Evolutionary conservation across 208 protist genomes (phyloP).

Genomic region (Tritrichomonas foetus): DNA sequence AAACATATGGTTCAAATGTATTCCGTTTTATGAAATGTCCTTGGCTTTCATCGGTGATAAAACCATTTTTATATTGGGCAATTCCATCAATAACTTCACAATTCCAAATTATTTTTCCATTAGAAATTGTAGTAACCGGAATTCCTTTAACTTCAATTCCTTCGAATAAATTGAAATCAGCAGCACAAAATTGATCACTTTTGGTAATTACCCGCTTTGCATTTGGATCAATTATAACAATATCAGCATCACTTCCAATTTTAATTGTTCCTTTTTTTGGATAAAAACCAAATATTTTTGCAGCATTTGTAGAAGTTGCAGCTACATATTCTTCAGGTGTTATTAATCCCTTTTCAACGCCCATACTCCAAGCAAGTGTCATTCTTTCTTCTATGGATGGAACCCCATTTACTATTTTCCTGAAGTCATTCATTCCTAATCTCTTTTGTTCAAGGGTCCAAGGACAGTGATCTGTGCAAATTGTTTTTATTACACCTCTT

Average conservation of each 20-base stretch:
- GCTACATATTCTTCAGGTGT: not conserved
- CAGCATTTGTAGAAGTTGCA: conserved; percentile 1
- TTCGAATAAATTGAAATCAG: not conserved
- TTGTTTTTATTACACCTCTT: not conserved
- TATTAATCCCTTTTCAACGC: not conserved
- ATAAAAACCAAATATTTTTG: not conserved
- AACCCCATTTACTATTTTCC: not conserved
- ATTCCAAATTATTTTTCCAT: not conserved
- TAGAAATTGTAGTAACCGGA: not conserved
- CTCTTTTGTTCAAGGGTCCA: not conserved
- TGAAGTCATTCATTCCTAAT: not conserved
- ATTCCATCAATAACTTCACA: not conserved
- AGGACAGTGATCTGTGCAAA: not conserved
- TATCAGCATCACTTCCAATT: not conserved
- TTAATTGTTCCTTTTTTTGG: not conserved
- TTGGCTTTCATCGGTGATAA: not conserved
- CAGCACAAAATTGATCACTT: not conserved
- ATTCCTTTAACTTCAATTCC: not conserved
- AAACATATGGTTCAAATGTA: conserved; percentile 19
- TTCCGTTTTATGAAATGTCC: not conserved
- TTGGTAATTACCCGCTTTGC: not conserved
- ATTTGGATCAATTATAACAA: conserved; percentile 30
- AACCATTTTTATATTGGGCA: not conserved
- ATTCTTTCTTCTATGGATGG: conserved; percentile 2
- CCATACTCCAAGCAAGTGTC: not conserved